phyloP scores from a whole-genome alignment of 305 asterid genomes.

The Solanum aculeatissimum region DNA sequence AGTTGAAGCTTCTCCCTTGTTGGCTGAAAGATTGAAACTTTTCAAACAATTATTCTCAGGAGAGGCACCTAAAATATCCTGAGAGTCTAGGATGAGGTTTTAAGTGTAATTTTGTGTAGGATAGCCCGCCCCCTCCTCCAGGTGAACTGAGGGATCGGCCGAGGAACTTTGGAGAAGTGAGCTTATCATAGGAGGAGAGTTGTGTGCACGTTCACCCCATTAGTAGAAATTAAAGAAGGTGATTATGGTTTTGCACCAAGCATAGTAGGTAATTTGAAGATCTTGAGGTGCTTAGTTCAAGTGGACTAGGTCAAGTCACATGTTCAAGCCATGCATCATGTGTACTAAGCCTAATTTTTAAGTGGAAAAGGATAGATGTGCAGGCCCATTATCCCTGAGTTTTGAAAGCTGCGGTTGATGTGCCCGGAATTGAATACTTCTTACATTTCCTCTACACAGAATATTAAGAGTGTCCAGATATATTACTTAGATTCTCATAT shows the following conservation, averaged over 20 bases:
- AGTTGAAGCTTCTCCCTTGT: not conserved
- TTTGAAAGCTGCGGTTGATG: not conserved
- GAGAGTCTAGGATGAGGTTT: not conserved
- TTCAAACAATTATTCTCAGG: no score
- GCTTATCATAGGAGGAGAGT: not conserved
- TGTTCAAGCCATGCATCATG: not conserved
- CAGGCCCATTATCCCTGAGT: not conserved
- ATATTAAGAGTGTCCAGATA: no score
- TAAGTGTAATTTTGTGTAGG: not conserved
- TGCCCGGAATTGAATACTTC: not conserved
- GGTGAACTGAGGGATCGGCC: not conserved
- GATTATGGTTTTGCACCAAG: no score
- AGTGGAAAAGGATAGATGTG: no score
- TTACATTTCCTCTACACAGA: not conserved
- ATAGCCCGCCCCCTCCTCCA: not conserved
- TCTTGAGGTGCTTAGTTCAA: not conserved
- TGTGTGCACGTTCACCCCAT: no score
- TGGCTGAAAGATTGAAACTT: not conserved
- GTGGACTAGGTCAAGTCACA: not conserved
- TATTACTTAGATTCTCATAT: not conserved
- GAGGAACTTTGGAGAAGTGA: not conserved
- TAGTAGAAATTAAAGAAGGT: no score
- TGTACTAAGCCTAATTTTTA: not conserved
- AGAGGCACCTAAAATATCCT: no score
- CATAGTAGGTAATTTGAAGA: no score